Evolutionary conservation across 192 early-diverging fungal genomes (phyloP), one percentile per base, ranked within the genome.

Genomic region (Funneliformis geosporum): DNA sequence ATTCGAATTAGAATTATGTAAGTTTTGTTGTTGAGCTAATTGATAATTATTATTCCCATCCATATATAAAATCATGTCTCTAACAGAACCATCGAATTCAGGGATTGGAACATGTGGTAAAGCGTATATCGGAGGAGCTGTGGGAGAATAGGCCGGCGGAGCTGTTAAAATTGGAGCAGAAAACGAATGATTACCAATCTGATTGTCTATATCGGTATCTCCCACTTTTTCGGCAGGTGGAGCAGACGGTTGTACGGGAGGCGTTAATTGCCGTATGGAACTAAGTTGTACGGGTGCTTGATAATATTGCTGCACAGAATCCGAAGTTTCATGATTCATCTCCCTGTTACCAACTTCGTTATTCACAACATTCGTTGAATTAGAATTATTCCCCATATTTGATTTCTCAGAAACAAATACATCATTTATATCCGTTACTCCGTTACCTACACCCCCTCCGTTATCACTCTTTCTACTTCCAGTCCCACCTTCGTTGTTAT

Each of bases 71-170:
- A 44, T 44, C 43, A 44, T 44, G 5, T 44, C 43, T 44, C 43
- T 44, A 44, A 44, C 43, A 7, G 43, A 44, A 44, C 9, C 43
- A 9, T 55, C 50, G 16, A 33, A 33, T 33, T 33, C 33, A 2
- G 33, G 33, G 33, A 55, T 55, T 55, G 50, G 50, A 55, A 16
- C 6, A 55, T 55, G 18, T 55, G 50, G 50, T 55, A 55, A 55
- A 21, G 50, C 50, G 16, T 55, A 55, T 55, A 55, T 55, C 18
- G 75, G 62, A 11, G 75, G 75, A 25, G 75, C 75, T 9, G 75
- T 66, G 9, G 75, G 75, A 7, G 75, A 50, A 47, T 77, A 77
- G 27, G 75, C 75, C 16, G 75, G 75, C 25, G 75, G 75, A 44
- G 42, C 38, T 62, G 21, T 9, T 46, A 71, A 11, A 42, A 16